Conservation (phyloP, 2,329 filamentous ascomycete genomes). For the Lasiodiplodia theobromae region DNA sequence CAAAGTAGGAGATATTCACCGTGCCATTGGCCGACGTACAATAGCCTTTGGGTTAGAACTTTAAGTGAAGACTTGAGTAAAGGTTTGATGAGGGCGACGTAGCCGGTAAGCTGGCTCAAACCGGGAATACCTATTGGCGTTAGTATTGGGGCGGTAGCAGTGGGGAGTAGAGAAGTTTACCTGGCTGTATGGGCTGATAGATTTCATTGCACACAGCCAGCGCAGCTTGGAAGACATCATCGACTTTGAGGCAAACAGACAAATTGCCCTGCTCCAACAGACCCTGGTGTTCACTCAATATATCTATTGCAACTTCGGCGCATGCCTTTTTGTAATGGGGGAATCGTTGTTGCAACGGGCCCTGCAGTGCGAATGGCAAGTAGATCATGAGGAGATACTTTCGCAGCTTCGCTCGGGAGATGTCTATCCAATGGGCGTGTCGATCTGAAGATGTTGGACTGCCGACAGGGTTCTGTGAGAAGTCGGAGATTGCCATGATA, state of each 20-base stretch:
- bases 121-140: background rate
- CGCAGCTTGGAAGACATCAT: conserved; percentile 20
- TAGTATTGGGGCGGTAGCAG: background rate
- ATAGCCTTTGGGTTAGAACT: background rate
- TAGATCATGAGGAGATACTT: conserved; percentile 23
- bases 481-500: background rate
- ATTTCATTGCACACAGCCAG: conserved; percentile 11
- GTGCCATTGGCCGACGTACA: conserved; percentile 16
- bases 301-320: conserved; percentile 7
- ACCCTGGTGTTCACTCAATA: conserved; percentile 6
- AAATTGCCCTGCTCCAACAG: background rate
- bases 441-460: background rate
- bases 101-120: conserved; percentile 3
- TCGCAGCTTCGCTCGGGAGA: conserved; percentile 1
- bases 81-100: conserved; percentile 12
- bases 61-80: conserved; percentile 1
- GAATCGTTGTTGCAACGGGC: background rate
- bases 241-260: conserved; percentile 10
- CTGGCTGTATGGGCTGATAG: conserved; percentile 3
- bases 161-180: background rate
- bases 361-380: conserved; percentile 3
- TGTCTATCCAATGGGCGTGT: background rate
- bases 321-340: conserved; percentile 19
- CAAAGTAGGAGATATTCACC: conserved; percentile 13
- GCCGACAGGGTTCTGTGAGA: background rate